These are phyloP conservation scores for Monilinia fructigena DNA, from an alignment of 2,329 filamentous ascomycete genomes.

Conservation along the genomic window DNA sequence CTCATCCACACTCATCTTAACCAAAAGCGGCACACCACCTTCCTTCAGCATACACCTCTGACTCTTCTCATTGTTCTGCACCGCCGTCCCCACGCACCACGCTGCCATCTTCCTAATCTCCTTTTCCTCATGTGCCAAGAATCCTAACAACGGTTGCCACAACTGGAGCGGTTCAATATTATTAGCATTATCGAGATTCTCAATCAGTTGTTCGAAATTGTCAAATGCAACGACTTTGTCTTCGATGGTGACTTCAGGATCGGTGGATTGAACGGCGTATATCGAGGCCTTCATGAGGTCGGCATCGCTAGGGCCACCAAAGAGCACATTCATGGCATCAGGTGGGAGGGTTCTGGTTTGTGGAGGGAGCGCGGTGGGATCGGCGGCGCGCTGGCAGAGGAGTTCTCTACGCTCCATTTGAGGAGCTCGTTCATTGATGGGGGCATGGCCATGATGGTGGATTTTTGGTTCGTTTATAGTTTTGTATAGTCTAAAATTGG, in stretches of 20 bases:
- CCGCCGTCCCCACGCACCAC: constrained; percentile 92
- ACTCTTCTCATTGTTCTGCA: constrained; percentile 88
- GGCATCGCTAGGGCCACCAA: constrained; percentile 84
- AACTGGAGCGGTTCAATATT: constrained; percentile 77
- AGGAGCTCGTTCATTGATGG: constrained; percentile 40
- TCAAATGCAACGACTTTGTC: constrained; percentile 84
- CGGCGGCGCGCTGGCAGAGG: constrained; percentile 42
- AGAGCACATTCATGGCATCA: constrained; percentile 68
- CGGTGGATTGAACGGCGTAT: constrained; percentile 64
- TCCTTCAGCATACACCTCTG: constrained; percentile 68
- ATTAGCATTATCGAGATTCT: constrained; percentile 95
- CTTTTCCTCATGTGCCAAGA: constrained; percentile 64
- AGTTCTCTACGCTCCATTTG: constrained; percentile 56
- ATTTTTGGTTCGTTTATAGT: background rate
- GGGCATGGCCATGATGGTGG: constrained; percentile 31
- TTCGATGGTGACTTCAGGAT: constrained; percentile 64
- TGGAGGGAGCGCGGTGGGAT: constrained; percentile 34
- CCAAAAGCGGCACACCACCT: constrained; percentile 69
- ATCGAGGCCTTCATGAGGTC: constrained; percentile 89
- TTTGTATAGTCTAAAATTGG: background rate
- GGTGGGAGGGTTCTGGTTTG: constrained; percentile 55
- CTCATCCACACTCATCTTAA: constrained; percentile 60
- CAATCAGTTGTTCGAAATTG: constrained; percentile 91
- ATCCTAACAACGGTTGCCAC: constrained; percentile 76
- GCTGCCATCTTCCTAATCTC: constrained; percentile 82